A percentile compares a stretch with the other conserved stretches of the same genome.
Evolutionary conservation across 352 stramenopile species (phyloP).

Genomic region (Pythium pyrilobum): DNA sequence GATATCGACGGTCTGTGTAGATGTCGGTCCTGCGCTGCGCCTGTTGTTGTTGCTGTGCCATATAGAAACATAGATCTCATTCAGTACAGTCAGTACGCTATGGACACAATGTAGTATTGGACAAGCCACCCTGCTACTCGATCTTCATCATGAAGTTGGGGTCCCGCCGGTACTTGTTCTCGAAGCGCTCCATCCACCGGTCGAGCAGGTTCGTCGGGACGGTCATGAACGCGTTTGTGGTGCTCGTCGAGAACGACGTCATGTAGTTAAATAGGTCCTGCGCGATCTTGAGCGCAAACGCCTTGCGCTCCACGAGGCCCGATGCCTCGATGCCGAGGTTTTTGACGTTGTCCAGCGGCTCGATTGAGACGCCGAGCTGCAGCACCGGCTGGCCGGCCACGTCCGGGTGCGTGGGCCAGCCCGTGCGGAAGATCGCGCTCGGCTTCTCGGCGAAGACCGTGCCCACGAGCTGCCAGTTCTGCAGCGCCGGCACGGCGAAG

Average conservation of each 20-base stretch:
- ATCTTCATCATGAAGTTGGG: slow-evolving; percentile 85
- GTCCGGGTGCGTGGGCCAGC: slow-evolving; percentile 36
- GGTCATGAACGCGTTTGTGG: slow-evolving; percentile 53
- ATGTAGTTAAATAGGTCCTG: slow-evolving; percentile 84
- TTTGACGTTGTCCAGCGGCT: slow-evolving; percentile 35
- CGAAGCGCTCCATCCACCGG: slow-evolving; percentile 78
- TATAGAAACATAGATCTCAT: no score
- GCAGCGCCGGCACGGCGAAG: slow-evolving; percentile 32
- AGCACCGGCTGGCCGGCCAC: slow-evolving; percentile 28
- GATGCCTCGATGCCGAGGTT: slow-evolving; percentile 40
- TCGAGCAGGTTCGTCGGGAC: slow-evolving; percentile 84
- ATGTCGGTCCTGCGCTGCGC: no score
- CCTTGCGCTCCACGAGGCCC: slow-evolving; percentile 33
- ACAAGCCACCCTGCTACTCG: slow-evolving; percentile 1
- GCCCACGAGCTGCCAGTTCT: slow-evolving; percentile 38
- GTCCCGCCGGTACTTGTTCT: slow-evolving; percentile 68
- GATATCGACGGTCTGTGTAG: no score
- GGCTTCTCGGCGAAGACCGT: slow-evolving; percentile 38
- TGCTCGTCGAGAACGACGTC: slow-evolving; percentile 56
- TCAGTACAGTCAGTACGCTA: no score
- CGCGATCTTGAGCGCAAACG: slow-evolving; percentile 84
- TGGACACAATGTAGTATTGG: background rate
- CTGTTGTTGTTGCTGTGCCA: no score
- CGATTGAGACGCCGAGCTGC: slow-evolving; percentile 40
- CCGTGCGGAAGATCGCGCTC: slow-evolving; percentile 38